A percentile compares a stretch with the other conserved stretches of the same genome.
Evolutionary conservation across 345 rosid genomes (phyloP).

Genomic region (Gossypium turneri): DNA sequence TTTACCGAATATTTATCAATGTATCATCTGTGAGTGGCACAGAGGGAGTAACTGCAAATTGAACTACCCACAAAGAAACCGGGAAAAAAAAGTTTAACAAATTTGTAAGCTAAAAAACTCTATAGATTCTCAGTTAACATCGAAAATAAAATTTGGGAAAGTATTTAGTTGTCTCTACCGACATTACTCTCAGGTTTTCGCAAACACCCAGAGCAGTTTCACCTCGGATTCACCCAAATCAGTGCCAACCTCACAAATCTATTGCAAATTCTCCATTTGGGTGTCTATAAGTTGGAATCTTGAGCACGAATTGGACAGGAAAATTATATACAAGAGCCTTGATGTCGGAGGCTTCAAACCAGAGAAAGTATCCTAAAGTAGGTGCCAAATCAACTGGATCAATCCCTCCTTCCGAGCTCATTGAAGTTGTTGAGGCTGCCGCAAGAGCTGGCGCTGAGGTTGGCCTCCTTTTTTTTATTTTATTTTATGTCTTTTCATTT

Average conservation of each 20-base stretch:
- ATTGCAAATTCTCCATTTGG: constrained; percentile 21
- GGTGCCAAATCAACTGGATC: constrained; percentile 69
- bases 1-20: too few relatives aligned
- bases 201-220: constrained; percentile 33
- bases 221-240: constrained; percentile 19
- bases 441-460: constrained; percentile 93
- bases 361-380: constrained; percentile 45
- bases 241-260: constrained; percentile 18
- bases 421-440: constrained; percentile 75
- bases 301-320: constrained; percentile 11
- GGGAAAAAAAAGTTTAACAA: neutral
- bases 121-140: neutral
- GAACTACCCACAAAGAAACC: neutral
- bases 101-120: neutral
- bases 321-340: constrained; percentile 37
- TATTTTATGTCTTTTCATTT: neutral
- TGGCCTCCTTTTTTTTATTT: neutral
- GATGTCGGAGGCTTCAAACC: constrained; percentile 41
- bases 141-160: constrained; percentile 36
- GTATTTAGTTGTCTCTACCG: constrained; percentile 46
- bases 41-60: neutral
- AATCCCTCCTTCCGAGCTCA: constrained; percentile 55
- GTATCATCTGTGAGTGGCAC: neutral
- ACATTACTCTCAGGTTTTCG: constrained; percentile 36
- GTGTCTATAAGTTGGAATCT: constrained; percentile 20